These are phyloP conservation scores for Cadophora luteo-olivacea DNA, from an alignment of 2,329 filamentous ascomycete species.

Conservation along the genomic window DNA sequence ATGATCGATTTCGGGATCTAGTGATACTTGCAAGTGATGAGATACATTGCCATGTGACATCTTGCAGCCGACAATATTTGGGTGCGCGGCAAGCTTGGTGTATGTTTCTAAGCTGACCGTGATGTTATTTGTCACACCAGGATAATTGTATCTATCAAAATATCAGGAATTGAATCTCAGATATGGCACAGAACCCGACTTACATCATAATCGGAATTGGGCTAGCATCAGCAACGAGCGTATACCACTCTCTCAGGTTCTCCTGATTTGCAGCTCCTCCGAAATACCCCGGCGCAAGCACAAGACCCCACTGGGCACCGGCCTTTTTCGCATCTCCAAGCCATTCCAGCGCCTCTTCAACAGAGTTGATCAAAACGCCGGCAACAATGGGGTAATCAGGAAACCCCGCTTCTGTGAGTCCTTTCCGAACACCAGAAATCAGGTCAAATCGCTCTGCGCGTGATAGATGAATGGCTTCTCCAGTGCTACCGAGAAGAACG, in stretches of 20 bases:
- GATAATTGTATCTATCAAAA: constrained; percentile 55
- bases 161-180: not conserved
- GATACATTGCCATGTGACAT: constrained; percentile 70
- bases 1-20: constrained; percentile 63
- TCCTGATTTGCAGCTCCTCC: constrained; percentile 60
- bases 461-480: constrained; percentile 66
- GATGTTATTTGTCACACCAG: constrained; percentile 69
- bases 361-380: constrained; percentile 59
- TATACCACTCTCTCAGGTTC: constrained; percentile 65
- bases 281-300: constrained; percentile 69
- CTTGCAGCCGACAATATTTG: constrained; percentile 72
- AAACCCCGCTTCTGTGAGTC: constrained; percentile 59
- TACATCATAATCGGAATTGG: constrained; percentile 67
- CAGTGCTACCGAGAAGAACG: constrained; percentile 66
- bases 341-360: constrained; percentile 62
- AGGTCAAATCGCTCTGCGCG: constrained; percentile 59
- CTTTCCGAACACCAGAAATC: constrained; percentile 59
- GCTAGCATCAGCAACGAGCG: constrained; percentile 61
- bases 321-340: constrained; percentile 55
- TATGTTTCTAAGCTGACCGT: constrained; percentile 62
- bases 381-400: constrained; percentile 63
- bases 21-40: constrained; percentile 63
- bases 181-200: constrained; percentile 31
- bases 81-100: constrained; percentile 60
- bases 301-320: constrained; percentile 68